These are phyloP conservation scores for Xylaria sp. DNA, from an alignment of 2,329 filamentous ascomycete species.

Conservation along the genomic window DNA sequence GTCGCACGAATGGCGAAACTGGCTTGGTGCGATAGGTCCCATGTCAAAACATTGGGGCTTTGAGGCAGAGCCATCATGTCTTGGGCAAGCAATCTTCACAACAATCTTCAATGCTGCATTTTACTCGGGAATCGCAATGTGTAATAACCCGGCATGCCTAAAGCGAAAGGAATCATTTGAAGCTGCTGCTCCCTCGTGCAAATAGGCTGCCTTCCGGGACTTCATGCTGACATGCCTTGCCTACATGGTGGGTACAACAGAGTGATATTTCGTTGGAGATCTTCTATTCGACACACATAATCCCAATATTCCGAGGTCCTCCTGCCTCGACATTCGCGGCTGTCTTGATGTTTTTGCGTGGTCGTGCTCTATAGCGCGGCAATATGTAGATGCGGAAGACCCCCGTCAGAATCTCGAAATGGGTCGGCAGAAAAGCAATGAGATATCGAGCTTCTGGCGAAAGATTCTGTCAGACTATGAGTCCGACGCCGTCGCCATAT, in stretches of 20 bases:
- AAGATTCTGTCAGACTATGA: conserved; percentile 10
- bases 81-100: conserved; percentile 9
- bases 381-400: conserved; percentile 7
- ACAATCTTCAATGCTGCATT: conserved; percentile 4
- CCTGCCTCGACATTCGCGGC: conserved; percentile 8
- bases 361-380: conserved; percentile 5
- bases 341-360: conserved; percentile 12
- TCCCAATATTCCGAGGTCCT: not conserved
- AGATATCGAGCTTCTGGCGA: conserved; percentile 14
- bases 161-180: conserved; percentile 11
- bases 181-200: conserved; percentile 8
- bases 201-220: conserved; percentile 8
- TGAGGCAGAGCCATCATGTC: not conserved
- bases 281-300: conserved; percentile 1
- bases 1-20: too few species aligned
- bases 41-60: conserved; percentile 9
- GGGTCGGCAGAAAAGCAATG: conserved; percentile 11
- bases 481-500: conserved; percentile 6
- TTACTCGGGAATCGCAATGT: conserved; percentile 8
- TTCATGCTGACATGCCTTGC: conserved; percentile 14
- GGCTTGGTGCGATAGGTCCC: not conserved
- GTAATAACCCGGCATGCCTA: conserved; percentile 7
- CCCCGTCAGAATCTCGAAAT: conserved; percentile 8
- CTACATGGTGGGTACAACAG: not conserved
- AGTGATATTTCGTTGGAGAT: not conserved